These are phyloP conservation scores for Fraxinus americana DNA, from an alignment of 257 asterid species.

Conservation along the genomic window DNA sequence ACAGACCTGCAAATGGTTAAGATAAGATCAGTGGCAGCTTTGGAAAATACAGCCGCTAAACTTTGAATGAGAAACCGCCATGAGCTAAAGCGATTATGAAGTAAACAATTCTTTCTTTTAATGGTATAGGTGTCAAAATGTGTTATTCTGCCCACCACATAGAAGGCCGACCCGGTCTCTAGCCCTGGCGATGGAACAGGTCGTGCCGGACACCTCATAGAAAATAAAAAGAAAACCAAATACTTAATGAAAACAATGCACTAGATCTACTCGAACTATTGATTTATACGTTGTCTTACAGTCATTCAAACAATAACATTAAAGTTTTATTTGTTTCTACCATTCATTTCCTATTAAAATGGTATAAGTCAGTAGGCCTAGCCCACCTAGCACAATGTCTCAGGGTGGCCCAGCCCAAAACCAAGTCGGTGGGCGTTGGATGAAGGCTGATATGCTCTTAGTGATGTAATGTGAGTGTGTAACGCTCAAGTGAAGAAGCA, in stretches of 20 bases:
- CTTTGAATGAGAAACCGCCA: not conserved
- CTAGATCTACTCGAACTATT: not conserved
- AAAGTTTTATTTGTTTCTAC: not conserved
- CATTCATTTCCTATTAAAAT: too few species aligned
- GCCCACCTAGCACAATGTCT: not conserved
- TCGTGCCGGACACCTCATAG: too few species aligned
- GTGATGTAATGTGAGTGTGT: not conserved
- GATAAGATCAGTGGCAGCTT: not conserved
- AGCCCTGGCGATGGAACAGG: too few species aligned
- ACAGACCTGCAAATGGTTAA: slow-evolving; percentile 67
- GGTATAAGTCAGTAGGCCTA: not conserved
- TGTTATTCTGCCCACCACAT: not conserved
- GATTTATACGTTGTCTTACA: not conserved
- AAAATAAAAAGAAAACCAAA: not conserved
- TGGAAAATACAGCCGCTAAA: slow-evolving; percentile 2
- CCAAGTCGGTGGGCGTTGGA: not conserved
- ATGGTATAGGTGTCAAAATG: not conserved
- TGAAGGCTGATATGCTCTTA: not conserved
- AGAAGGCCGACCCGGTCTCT: not conserved
- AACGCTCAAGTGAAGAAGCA: slow-evolving; percentile 4
- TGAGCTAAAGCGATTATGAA: slow-evolving; percentile 3
- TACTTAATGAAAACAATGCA: not conserved
- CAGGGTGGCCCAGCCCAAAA: not conserved
- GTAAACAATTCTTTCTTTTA: not conserved
- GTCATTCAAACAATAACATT: not conserved